Conservation (phyloP, 2,329 filamentous ascomycete species). For the Cytospora leucostoma region DNA sequence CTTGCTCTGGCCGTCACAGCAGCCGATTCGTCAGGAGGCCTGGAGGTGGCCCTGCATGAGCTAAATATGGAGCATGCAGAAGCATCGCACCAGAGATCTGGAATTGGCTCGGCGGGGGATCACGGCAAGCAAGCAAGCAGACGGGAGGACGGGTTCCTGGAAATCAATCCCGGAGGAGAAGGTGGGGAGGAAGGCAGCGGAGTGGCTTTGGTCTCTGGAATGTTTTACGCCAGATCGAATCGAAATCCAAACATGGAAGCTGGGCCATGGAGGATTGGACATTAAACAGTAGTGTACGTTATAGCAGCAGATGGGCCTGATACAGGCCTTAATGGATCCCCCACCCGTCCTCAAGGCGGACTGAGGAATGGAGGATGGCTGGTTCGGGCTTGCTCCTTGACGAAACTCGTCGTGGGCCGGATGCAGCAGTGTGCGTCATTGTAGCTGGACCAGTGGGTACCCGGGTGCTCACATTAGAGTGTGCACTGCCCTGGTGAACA, state of each 20-base stretch:
- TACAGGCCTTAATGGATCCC: neutral
- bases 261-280: neutral
- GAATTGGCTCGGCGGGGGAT: constrained; percentile 4
- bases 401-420: constrained; percentile 13
- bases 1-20: constrained; percentile 22
- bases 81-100: constrained; percentile 19
- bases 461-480: neutral
- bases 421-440: constrained; percentile 21
- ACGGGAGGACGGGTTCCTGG: constrained; percentile 1
- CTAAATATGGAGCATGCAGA: constrained; percentile 24
- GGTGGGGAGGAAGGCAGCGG: neutral
- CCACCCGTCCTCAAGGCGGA: neutral
- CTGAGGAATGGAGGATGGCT: constrained; percentile 6
- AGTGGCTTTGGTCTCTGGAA: neutral
- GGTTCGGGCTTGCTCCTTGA: constrained; percentile 14
- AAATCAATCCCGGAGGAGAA: neutral
- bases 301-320: neutral
- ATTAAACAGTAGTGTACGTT: neutral
- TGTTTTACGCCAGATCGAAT: neutral
- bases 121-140: constrained; percentile 1
- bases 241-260: neutral
- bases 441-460: constrained; percentile 5
- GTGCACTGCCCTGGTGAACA: neutral
- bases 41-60: constrained; percentile 9
- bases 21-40: constrained; percentile 16